Percentiles rank a stretch among this genome's conserved stretches.
Conservation (phyloP, 202 grass and related monocot genomes). For the Zoysia matrella region DNA sequence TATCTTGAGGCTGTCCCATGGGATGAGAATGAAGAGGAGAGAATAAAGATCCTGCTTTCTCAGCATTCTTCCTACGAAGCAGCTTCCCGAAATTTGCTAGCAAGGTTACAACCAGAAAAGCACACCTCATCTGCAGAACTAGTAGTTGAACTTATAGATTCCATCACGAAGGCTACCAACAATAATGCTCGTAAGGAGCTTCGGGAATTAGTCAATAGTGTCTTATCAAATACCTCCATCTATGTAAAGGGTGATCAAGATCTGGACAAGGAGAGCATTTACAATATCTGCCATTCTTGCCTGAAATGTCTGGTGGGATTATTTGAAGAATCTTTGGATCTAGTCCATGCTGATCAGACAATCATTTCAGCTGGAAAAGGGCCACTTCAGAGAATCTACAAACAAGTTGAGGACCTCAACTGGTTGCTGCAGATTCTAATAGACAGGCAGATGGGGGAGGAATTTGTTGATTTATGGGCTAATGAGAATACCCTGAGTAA, state of each 20-base stretch:
- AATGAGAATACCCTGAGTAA: slow-evolving; percentile 56
- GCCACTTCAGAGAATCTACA: slow-evolving; percentile 63
- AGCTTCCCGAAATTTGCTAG: slow-evolving; percentile 54
- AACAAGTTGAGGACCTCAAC: slow-evolving; percentile 78
- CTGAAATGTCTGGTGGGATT: slow-evolving; percentile 73
- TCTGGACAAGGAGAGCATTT: slow-evolving; percentile 66
- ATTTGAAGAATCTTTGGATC: slow-evolving; percentile 64
- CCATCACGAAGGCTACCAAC: slow-evolving; percentile 76
- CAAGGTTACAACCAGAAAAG: slow-evolving; percentile 55
- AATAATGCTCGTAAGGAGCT: slow-evolving; percentile 77
- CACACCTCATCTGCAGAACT: slow-evolving; percentile 59
- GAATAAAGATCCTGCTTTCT: slow-evolving; percentile 65
- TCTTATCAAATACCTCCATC: slow-evolving; percentile 71
- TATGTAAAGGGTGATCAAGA: slow-evolving; percentile 64
- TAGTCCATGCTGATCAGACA: slow-evolving; percentile 37
- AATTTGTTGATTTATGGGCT: slow-evolving; percentile 77
- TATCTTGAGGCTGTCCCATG: slow-evolving; percentile 96
- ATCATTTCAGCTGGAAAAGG: slow-evolving; percentile 51
- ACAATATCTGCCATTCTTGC: slow-evolving; percentile 69
- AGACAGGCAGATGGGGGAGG: slow-evolving; percentile 81
- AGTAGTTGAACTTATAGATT: slow-evolving; percentile 67
- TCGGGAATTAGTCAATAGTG: slow-evolving; percentile 59
- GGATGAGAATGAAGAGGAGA: slow-evolving; percentile 83
- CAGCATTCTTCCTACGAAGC: slow-evolving; percentile 54
- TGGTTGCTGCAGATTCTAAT: slow-evolving; percentile 84